These are phyloP conservation scores for Auriculariales sp. DNA, from an alignment of 768 basidiomycete species.

Conservation along the genomic window DNA sequence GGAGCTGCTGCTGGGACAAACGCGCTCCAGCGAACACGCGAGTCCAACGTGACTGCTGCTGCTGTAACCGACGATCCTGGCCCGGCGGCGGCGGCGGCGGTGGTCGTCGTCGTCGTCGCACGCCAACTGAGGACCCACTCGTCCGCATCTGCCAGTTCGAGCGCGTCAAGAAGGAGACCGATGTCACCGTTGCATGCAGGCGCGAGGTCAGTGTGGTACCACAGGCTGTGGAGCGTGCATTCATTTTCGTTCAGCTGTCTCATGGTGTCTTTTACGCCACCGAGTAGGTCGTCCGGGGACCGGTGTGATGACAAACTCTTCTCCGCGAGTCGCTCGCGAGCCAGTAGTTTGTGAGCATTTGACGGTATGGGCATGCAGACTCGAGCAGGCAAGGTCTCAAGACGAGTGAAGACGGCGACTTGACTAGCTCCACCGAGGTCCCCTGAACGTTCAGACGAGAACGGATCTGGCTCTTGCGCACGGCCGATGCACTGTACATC, in stretches of 20 bases:
- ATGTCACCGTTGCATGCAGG: constrained; percentile 1
- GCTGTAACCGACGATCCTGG: not conserved
- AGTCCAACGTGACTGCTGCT: not conserved
- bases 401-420: constrained; percentile 42
- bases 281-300: not conserved
- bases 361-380: not conserved
- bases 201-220: constrained; percentile 1
- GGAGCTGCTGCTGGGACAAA: no score
- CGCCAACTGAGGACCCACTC: no score
- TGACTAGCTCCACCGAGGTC: constrained; percentile 52
- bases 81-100: no score
- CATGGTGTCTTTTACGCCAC: not conserved
- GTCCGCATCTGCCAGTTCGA: not conserved
- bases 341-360: not conserved
- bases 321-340: not conserved
- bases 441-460: constrained; percentile 58
- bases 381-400: constrained; percentile 1
- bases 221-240: not conserved
- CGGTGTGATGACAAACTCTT: not conserved
- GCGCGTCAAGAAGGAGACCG: not conserved
- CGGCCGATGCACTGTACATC: constrained; percentile 44
- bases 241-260: not conserved
- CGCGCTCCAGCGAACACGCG: not conserved
- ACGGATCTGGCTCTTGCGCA: constrained; percentile 46
- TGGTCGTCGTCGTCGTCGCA: no score